Percentiles rank a stretch among this genome's conserved stretches.
Evolutionary conservation across 495 filamentous ascomycete species (phyloP).

Genomic region (Astrothelium subdiscretum): DNA sequence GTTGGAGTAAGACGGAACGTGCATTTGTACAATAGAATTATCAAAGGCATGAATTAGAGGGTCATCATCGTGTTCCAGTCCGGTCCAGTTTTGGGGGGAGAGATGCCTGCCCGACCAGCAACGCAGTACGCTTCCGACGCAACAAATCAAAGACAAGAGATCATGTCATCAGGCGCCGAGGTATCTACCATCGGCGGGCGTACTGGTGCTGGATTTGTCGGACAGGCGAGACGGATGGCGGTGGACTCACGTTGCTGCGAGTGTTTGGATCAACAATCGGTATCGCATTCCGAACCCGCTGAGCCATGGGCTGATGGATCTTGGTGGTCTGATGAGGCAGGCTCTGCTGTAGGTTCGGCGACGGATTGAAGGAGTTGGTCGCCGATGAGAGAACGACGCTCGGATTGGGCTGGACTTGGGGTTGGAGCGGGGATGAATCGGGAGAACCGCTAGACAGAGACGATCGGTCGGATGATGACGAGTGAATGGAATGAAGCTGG

Average conservation of each 20-base stretch:
- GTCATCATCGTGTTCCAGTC: not conserved
- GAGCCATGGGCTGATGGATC: conserved; percentile 75
- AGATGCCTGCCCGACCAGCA: conserved; percentile 23
- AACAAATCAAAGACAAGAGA: conserved; percentile 8
- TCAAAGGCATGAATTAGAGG: not conserved
- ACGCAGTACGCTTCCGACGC: conserved; percentile 19
- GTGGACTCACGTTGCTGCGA: conserved; percentile 82
- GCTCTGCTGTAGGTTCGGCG: conserved; percentile 39
- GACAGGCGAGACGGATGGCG: conserved; percentile 75
- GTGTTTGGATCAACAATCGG: conserved; percentile 96
- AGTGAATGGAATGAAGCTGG: conserved; percentile 80
- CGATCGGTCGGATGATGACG: conserved; percentile 81
- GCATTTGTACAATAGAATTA: conserved; percentile 3
- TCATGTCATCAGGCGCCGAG: conserved; percentile 1
- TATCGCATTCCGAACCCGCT: conserved; percentile 87
- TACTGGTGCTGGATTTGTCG: conserved; percentile 62
- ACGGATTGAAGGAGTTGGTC: conserved; percentile 53
- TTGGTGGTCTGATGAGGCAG: conserved; percentile 44
- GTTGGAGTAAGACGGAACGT: not conserved
- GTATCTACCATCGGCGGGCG: conserved; percentile 48
- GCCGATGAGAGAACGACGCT: conserved; percentile 71
- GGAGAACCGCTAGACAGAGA: conserved; percentile 91
- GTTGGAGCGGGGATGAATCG: conserved; percentile 75
- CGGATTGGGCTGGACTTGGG: conserved; percentile 66
- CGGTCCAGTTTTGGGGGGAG: not conserved